A percentile compares a stretch with the other conserved stretches of the same genome.
Evolutionary conservation across 495 filamentous ascomycete species (phyloP).

Genomic region (Hypomontagnella submonticulosa): DNA sequence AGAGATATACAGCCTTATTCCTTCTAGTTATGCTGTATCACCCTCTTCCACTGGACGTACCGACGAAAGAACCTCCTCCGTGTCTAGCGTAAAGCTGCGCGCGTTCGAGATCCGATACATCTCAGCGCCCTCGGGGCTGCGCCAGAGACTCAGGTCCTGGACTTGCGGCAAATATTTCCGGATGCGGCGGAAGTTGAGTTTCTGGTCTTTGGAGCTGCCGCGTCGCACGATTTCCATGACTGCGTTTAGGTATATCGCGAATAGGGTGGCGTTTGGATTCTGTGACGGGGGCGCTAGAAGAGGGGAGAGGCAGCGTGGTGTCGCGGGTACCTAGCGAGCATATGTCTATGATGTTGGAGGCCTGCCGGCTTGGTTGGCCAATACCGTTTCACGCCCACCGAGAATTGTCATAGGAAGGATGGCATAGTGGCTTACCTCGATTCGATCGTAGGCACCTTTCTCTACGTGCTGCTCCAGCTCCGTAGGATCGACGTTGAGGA

Average conservation of each 20-base stretch:
- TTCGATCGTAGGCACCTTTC: constrained; percentile 1
- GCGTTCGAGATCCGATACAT: constrained; percentile 14
- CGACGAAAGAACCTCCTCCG: constrained; percentile 32
- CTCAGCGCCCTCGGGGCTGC: constrained; percentile 7
- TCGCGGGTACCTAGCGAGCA: constrained; percentile 9
- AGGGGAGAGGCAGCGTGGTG: constrained; percentile 28
- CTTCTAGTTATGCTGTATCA: too few relatives aligned
- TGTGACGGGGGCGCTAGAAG: constrained; percentile 32
- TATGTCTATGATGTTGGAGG: constrained; percentile 13
- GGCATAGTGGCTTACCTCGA: constrained; percentile 13
- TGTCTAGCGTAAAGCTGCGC: constrained; percentile 10
- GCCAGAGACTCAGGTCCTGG: not conserved
- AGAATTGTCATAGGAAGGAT: too few relatives aligned
- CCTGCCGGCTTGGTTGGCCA: constrained; percentile 1
- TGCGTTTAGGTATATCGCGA: constrained; percentile 47
- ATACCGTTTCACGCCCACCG: too few relatives aligned
- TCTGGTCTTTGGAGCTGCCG: not conserved
- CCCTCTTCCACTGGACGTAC: constrained; percentile 19
- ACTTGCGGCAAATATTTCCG: not conserved
- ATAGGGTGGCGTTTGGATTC: constrained; percentile 48
- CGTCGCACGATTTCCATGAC: constrained; percentile 10
- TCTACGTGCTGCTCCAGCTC: not conserved
- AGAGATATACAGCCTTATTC: too few relatives aligned
- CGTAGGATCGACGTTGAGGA: not conserved
- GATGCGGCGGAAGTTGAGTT: not conserved